Base-by-base conservation (phyloP, 1,284 basidiomycete species). In the Ustilago sp. region DNA sequence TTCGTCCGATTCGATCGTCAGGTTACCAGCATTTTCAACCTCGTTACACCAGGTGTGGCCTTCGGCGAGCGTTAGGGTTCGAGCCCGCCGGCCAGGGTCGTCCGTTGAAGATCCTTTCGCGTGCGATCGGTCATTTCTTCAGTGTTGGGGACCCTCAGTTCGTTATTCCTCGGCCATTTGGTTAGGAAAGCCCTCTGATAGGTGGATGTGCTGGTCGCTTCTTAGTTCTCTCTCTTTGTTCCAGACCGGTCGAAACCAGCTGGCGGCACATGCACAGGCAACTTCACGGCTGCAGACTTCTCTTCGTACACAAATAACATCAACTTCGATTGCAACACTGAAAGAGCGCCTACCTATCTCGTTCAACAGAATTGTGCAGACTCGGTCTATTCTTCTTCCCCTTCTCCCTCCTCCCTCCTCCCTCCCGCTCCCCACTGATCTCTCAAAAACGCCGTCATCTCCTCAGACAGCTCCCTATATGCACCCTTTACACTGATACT, bases 401-500 rank as follows among this genome's bases (percentile, higher is more conserved):
- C 15, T 34, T 45, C 31, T 36, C 48, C 36, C 67, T 36, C 38
- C 47, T 36, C 48, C 36, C 67, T 36, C 38, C 47, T 59, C 3
- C 73, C 73, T 0, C 73, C 73, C 3, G 48, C 15, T 1, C 73
- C 73, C 94, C 95, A 98, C 83, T 93, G 93, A 87, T 95, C 93
- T 0, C 91, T 78, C 68, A 99, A 87, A 87, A 94, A 98, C 28
- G 87, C 88, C 0, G 91, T 91, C 90, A 98, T 90, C 87, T 90
- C 96, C 87, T 96, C 92, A 78, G 92, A 93, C 63, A 98, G 87
- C 87, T 97, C 95, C 67, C 92, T 87, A 78, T 92, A 90, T 4
- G 93, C 95, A 2, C 92, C 93, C 53, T 94, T 88, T 66, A 87
- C 90, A 23, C 74, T 85, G 69, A 97, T 95, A 23, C 88, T 85